Evolutionary conservation across 495 filamentous ascomycete genomes (phyloP).

Genomic region (Tuber brumale): DNA sequence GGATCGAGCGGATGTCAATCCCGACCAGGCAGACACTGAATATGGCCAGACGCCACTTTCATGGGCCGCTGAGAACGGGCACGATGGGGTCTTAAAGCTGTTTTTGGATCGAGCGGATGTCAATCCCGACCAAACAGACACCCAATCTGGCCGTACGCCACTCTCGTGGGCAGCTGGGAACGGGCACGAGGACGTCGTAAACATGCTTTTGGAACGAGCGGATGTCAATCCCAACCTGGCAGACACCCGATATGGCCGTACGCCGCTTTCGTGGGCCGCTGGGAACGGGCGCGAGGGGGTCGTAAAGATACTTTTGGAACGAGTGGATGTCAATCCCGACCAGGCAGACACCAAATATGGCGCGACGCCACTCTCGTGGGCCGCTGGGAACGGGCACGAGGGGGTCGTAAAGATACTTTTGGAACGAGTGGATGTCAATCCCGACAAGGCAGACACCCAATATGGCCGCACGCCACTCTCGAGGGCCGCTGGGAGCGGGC

Average conservation of each 20-base stretch:
- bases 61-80: too few species aligned
- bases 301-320: neutral
- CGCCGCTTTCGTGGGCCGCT: neutral
- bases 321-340: neutral
- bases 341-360: neutral
- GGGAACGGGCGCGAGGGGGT: neutral
- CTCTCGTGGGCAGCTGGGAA: too few species aligned
- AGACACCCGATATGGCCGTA: neutral
- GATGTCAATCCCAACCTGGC: too few species aligned
- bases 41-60: too few species aligned
- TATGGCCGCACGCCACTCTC: too few species aligned
- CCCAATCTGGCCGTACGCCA: too few species aligned
- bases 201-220: too few species aligned
- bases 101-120: neutral
- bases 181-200: too few species aligned
- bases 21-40: too few species aligned
- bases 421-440: neutral
- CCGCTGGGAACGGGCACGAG: neutral
- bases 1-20: too few species aligned
- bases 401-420: neutral
- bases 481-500: too few species aligned
- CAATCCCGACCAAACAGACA: neutral
- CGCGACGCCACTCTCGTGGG: neutral
- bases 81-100: too few species aligned
- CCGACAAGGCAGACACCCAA: neutral